Percentiles rank a stretch among this genome's conserved stretches.
phyloP scores from a whole-genome alignment of 73 alveolate genomes.

The Durusdinium trenchii region DNA sequence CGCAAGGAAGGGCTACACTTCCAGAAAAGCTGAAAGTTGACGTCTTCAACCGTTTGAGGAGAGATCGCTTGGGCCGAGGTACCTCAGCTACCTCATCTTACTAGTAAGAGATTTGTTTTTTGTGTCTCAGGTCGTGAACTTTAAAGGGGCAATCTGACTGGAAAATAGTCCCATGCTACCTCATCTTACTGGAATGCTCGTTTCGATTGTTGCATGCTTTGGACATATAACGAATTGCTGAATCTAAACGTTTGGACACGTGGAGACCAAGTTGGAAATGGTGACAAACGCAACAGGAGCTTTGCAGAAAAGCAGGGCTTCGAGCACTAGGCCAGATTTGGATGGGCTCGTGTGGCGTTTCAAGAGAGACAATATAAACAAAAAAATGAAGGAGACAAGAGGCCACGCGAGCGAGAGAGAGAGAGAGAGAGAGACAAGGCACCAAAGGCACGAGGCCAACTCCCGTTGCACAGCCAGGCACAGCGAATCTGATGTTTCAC shows the following conservation, averaged over 20 bases:
- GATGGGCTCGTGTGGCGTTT: too few species aligned
- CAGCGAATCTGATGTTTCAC: too few species aligned
- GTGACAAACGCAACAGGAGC: constrained; percentile 8
- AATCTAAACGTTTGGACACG: neutral
- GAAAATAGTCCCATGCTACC: too few species aligned
- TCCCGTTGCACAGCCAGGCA: too few species aligned
- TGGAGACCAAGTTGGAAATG: neutral
- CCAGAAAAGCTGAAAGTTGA: constrained; percentile 93
- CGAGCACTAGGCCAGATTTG: constrained; percentile 46
- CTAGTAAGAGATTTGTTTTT: too few species aligned
- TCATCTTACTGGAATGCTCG: neutral
- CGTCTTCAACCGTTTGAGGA: constrained; percentile 94
- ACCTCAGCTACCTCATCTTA: too few species aligned
- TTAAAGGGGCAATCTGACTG: neutral
- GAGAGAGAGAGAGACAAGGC: too few species aligned
- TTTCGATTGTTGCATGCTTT: neutral
- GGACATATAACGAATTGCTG: neutral
- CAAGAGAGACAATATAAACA: too few species aligned
- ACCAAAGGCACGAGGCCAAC: too few species aligned
- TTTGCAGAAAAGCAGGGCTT: constrained; percentile 94
- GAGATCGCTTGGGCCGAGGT: too few species aligned
- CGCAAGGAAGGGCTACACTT: constrained; percentile 58
- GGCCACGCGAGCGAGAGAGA: too few species aligned
- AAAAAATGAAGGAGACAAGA: too few species aligned
- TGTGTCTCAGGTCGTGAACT: neutral